These are phyloP conservation scores for Singerocomus inundabilis DNA, from an alignment of 1,284 basidiomycete genomes.

Conservation along the genomic window DNA sequence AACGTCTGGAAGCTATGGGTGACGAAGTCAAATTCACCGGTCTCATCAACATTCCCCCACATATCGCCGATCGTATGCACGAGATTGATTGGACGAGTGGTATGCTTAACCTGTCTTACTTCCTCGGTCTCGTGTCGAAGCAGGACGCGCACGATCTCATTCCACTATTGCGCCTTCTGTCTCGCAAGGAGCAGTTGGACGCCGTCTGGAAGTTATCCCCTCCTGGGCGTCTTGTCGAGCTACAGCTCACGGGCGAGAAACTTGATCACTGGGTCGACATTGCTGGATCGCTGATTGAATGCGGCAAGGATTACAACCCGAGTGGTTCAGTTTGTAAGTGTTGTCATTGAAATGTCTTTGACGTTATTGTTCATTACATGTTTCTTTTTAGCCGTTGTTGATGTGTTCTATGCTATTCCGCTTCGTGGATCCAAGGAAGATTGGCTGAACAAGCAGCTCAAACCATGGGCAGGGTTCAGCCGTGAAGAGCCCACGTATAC, in stretches of 20 bases:
- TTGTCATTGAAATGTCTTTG: neutral
- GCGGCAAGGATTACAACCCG: slow-evolving; percentile 26
- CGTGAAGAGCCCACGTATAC: slow-evolving; percentile 20
- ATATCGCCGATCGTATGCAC: slow-evolving; percentile 40
- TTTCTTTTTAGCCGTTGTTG: slow-evolving; percentile 9
- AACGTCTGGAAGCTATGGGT: slow-evolving; percentile 36
- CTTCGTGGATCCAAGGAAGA: slow-evolving; percentile 21
- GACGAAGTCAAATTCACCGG: slow-evolving; percentile 39
- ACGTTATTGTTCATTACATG: neutral
- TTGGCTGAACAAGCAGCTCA: slow-evolving; percentile 30
- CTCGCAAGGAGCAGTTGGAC: slow-evolving; percentile 22
- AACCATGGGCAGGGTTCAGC: slow-evolving; percentile 24
- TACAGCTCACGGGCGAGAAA: slow-evolving; percentile 23
- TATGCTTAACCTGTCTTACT: slow-evolving; percentile 36
- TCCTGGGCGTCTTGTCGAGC: slow-evolving; percentile 22
- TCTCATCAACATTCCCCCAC: slow-evolving; percentile 41
- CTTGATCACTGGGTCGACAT: slow-evolving; percentile 28
- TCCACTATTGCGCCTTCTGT: slow-evolving; percentile 10
- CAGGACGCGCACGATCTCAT: slow-evolving; percentile 18
- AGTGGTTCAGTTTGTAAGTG: slow-evolving; percentile 24
- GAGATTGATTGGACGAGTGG: slow-evolving; percentile 41
- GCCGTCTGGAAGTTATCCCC: slow-evolving; percentile 24
- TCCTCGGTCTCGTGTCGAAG: slow-evolving; percentile 24
- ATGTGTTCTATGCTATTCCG: slow-evolving; percentile 27
- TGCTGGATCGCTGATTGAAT: slow-evolving; percentile 29